phyloP scores from a whole-genome alignment of 2,329 filamentous ascomycete species.

The Xylariaceae sp. region DNA sequence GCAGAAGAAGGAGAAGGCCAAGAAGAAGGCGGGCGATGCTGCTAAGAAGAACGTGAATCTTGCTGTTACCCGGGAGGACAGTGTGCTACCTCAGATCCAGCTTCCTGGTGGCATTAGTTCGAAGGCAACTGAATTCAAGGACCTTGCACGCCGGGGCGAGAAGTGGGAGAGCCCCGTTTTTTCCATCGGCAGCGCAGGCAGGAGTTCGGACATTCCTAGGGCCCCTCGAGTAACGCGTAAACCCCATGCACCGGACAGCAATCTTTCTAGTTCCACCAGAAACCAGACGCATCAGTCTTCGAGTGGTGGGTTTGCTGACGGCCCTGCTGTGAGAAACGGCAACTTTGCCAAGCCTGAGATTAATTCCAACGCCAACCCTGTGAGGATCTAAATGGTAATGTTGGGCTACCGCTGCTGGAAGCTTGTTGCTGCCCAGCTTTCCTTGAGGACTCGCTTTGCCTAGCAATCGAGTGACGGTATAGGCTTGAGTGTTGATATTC shows the following conservation, averaged over 20 bases:
- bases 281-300: neutral
- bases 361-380: neutral
- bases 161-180: conserved; percentile 95
- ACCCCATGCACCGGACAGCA: conserved; percentile 30
- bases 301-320: conserved; percentile 7
- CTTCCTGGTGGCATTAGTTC: conserved; percentile 83
- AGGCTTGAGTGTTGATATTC: neutral
- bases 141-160: conserved; percentile 81
- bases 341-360: conserved; percentile 5
- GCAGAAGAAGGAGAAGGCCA: conserved; percentile 72
- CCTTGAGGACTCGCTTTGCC: neutral
- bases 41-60: conserved; percentile 74
- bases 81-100: conserved; percentile 79
- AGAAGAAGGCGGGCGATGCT: conserved; percentile 51
- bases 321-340: conserved; percentile 10
- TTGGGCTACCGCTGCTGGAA: neutral
- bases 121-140: conserved; percentile 91
- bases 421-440: neutral
- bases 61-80: conserved; percentile 81
- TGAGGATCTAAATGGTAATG: neutral
- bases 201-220: conserved; percentile 66
- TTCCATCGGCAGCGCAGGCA: conserved; percentile 70
- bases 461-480: neutral
- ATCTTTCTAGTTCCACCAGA: neutral
- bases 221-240: conserved; percentile 49